Evolutionary conservation across 768 basidiomycete species (phyloP).

Genomic region (Dentipellis sp.): DNA sequence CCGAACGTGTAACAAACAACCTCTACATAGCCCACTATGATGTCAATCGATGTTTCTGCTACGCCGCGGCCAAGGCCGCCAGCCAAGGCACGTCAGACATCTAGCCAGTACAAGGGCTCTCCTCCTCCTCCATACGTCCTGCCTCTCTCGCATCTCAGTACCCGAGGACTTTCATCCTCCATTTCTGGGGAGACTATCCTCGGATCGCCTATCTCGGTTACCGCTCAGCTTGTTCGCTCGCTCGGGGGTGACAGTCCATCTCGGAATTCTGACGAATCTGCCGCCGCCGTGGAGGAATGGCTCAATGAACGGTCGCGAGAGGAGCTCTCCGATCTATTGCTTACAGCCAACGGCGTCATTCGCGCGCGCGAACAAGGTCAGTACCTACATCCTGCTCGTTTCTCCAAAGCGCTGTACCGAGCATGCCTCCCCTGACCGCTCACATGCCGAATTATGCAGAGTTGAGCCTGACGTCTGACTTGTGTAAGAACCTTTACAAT

Average conservation of each 20-base stretch:
- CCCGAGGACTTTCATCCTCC: neutral
- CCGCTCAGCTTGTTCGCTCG: slow-evolving; percentile 23
- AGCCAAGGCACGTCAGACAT: slow-evolving; percentile 41
- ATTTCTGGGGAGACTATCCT: slow-evolving; percentile 19
- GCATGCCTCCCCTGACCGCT: neutral
- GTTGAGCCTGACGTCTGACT: slow-evolving; percentile 55
- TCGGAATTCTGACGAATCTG: neutral
- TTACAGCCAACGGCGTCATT: slow-evolving; percentile 68
- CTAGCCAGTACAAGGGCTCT: slow-evolving; percentile 26
- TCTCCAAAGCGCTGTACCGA: neutral
- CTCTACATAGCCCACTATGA: neutral
- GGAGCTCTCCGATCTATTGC: slow-evolving; percentile 59
- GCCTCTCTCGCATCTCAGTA: slow-evolving; percentile 13
- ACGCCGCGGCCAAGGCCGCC: slow-evolving; percentile 64
- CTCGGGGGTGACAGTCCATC: slow-evolving; percentile 14
- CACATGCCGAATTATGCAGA: slow-evolving; percentile 30
- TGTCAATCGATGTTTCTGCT: slow-evolving; percentile 9
- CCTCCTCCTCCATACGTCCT: slow-evolving; percentile 54
- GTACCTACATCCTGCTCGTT: slow-evolving; percentile 15
- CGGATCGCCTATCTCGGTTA: slow-evolving; percentile 29
- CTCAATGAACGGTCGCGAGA: slow-evolving; percentile 59
- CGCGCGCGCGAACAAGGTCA: slow-evolving; percentile 68
- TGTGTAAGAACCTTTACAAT: slow-evolving; percentile 62
- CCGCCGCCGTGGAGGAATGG: slow-evolving; percentile 33
- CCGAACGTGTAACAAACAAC: too few relatives aligned